Evolutionary conservation across 345 rosid species (phyloP).

Genomic region (Sisymbrium irio): DNA sequence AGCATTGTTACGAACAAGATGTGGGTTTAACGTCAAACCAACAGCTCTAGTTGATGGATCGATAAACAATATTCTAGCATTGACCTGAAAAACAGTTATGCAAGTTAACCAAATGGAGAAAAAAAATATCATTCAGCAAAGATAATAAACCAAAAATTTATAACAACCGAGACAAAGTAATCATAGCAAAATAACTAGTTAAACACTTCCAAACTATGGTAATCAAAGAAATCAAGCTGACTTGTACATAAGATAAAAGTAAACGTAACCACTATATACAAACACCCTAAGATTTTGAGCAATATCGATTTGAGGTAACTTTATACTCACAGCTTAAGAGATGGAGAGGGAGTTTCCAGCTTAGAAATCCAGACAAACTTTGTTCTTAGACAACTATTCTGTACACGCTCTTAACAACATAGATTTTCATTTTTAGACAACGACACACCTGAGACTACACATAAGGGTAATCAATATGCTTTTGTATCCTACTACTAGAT

Average conservation of each 20-base stretch:
- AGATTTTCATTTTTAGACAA: neutral
- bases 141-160: neutral
- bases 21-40: constrained; percentile 87
- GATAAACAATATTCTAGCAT: constrained; percentile 80
- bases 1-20: constrained; percentile 71
- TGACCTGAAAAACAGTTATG: constrained; percentile 55
- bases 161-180: neutral
- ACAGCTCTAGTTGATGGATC: constrained; percentile 95
- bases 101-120: neutral
- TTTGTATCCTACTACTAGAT: neutral
- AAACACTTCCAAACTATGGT: neutral
- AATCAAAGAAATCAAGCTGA: neutral
- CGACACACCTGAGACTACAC: neutral
- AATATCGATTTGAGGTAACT: neutral
- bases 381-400: neutral
- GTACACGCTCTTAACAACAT: neutral
- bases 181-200: neutral
- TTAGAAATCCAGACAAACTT: neutral
- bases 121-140: constrained; percentile 4
- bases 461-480: neutral
- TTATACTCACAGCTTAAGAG: neutral
- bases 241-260: neutral
- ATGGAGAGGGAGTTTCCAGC: neutral
- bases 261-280: neutral
- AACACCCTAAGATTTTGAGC: neutral